Evolutionary conservation across 768 basidiomycete genomes (phyloP).

Genomic region (Kwoniella dejecticola): DNA sequence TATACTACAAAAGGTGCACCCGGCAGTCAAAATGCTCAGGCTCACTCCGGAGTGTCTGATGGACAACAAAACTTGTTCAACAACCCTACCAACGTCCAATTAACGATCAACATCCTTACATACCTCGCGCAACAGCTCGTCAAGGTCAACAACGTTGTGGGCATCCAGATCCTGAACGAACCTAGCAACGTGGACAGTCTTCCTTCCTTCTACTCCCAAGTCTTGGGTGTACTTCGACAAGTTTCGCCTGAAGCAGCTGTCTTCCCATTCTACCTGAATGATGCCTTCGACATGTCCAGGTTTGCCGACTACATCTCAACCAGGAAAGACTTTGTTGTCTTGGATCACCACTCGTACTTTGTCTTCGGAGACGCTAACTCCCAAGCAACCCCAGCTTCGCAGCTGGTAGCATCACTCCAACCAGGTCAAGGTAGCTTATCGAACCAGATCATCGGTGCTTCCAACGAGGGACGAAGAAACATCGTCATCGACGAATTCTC

Average conservation of each 20-base stretch:
- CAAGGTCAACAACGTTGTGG: constrained; percentile 53
- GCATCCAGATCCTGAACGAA: constrained; percentile 54
- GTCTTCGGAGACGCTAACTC: constrained; percentile 32
- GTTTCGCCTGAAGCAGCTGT: constrained; percentile 41
- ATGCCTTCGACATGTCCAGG: constrained; percentile 46
- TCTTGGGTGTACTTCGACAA: constrained; percentile 31
- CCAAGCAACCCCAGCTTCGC: constrained; percentile 23
- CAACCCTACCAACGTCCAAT: constrained; percentile 54
- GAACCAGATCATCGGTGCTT: constrained; percentile 31
- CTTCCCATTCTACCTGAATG: constrained; percentile 52
- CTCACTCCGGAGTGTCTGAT: constrained; percentile 45
- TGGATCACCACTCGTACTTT: constrained; percentile 45
- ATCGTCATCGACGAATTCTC: constrained; percentile 57
- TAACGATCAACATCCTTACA: constrained; percentile 59
- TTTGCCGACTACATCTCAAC: constrained; percentile 45
- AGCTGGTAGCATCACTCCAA: constrained; percentile 53
- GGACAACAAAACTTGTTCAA: constrained; percentile 57
- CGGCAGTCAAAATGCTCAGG: constrained; percentile 31
- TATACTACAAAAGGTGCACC: constrained; percentile 14
- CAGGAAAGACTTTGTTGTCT: constrained; percentile 57
- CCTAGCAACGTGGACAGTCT: constrained; percentile 46
- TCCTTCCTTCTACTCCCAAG: constrained; percentile 40
- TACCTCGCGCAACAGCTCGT: constrained; percentile 53
- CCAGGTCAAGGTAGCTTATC: constrained; percentile 33
- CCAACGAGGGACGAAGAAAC: constrained; percentile 47